phyloP scores from a whole-genome alignment of 169 alveolate species.

The Eimeria maxima region DNA sequence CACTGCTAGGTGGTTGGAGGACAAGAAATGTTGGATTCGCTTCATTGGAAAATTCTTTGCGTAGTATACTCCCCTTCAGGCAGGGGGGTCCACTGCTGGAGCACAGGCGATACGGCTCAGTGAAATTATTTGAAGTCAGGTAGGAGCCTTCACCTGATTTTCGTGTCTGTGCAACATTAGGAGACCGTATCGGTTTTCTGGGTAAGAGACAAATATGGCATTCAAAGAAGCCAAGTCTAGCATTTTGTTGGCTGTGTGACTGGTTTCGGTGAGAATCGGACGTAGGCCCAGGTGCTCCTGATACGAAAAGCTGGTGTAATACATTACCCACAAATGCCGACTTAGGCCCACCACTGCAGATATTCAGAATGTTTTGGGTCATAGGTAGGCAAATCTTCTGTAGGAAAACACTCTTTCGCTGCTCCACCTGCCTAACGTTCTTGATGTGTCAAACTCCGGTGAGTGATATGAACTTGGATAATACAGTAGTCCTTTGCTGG shows the following conservation, averaged over 20 bases:
- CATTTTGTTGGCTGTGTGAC: neutral
- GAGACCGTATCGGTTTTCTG: neutral
- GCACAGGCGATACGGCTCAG: neutral
- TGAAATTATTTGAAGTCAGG: neutral
- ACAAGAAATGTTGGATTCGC: slow-evolving; percentile 2
- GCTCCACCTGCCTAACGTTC: neutral
- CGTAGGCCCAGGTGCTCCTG: neutral
- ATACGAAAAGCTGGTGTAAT: neutral
- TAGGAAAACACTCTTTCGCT: neutral
- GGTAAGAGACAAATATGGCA: slow-evolving; percentile 54
- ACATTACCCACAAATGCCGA: neutral
- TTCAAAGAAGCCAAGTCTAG: slow-evolving; percentile 55
- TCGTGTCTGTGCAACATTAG: neutral
- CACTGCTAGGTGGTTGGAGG: slow-evolving; percentile 27
- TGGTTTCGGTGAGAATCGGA: neutral
- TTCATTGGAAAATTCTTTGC: neutral
- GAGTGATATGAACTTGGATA: neutral
- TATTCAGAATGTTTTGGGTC: neutral
- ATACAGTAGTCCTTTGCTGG: neutral
- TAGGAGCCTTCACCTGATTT: neutral
- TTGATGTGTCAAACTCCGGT: neutral
- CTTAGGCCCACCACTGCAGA: neutral
- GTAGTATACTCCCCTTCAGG: neutral
- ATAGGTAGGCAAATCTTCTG: neutral
- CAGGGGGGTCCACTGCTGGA: neutral